A percentile compares a stretch with the other conserved stretches of the same genome.
Evolutionary conservation across 2,329 filamentous ascomycete genomes (phyloP).

Genomic region (Penicillium capsulatum): DNA sequence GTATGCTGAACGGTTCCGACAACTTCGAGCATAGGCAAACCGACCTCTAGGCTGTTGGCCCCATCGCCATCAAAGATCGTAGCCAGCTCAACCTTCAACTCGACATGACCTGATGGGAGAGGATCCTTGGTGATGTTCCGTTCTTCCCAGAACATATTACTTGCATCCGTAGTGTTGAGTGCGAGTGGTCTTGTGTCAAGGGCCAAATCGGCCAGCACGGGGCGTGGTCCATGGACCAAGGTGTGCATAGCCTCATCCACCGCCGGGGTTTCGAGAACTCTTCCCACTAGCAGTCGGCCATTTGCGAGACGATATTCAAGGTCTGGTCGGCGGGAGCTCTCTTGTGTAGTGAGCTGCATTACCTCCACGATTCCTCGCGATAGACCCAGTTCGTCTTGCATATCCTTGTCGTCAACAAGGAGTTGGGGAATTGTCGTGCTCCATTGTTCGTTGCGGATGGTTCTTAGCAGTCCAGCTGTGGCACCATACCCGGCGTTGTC

Average conservation of each 20-base stretch:
- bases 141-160: constrained; percentile 12
- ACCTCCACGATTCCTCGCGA: constrained; percentile 14
- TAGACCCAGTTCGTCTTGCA: constrained; percentile 7
- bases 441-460: constrained; percentile 24
- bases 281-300: constrained; percentile 11
- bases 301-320: constrained; percentile 13
- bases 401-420: constrained; percentile 13
- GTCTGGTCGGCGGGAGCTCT: constrained; percentile 10
- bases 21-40: constrained; percentile 15
- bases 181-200: constrained; percentile 10
- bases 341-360: constrained; percentile 14
- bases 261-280: constrained; percentile 9
- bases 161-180: constrained; percentile 9
- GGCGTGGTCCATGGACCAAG: constrained; percentile 12
- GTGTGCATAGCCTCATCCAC: constrained; percentile 17
- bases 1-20: constrained; percentile 10
- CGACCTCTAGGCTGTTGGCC: constrained; percentile 10
- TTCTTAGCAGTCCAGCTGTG: constrained; percentile 22
- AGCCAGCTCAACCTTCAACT: constrained; percentile 15
- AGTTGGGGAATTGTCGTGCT: constrained; percentile 19
- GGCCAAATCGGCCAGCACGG: constrained; percentile 7
- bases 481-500: constrained; percentile 19
- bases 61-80: constrained; percentile 12
- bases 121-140: background rate
- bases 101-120: constrained; percentile 8